These are phyloP conservation scores for Millerozyma miso DNA, from an alignment of 805 yeast genomes.

Conservation along the genomic window DNA sequence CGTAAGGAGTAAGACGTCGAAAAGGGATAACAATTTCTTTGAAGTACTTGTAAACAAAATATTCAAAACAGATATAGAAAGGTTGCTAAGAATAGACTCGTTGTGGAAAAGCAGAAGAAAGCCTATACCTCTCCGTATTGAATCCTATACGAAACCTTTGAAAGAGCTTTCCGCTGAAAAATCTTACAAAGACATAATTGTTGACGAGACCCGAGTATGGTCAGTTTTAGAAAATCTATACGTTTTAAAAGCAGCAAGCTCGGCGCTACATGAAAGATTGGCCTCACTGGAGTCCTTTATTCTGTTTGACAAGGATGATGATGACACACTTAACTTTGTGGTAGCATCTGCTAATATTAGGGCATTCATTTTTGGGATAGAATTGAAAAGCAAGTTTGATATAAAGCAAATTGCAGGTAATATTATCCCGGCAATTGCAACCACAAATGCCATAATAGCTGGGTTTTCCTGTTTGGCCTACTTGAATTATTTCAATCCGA, in stretches of 20 bases:
- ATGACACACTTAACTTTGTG: constrained; percentile 84
- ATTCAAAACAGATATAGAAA: constrained; percentile 72
- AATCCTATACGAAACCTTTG: constrained; percentile 10
- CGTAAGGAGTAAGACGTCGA: constrained; percentile 9
- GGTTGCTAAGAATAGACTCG: constrained; percentile 64
- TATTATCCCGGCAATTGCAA: constrained; percentile 97
- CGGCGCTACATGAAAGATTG: constrained; percentile 47
- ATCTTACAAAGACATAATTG: constrained; percentile 19
- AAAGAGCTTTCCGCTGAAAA: constrained; percentile 8
- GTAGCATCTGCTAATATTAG: constrained; percentile 80
- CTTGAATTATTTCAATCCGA: constrained; percentile 43
- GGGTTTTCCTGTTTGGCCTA: constrained; percentile 82
- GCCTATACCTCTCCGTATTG: constrained; percentile 59
- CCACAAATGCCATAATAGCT: constrained; percentile 93
- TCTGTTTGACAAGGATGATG: constrained; percentile 92
- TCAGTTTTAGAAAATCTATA: constrained; percentile 55
- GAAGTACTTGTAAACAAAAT: constrained; percentile 52
- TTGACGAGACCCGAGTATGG: constrained; percentile 52
- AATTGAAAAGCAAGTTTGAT: constrained; percentile 72
- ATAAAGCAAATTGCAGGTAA: constrained; percentile 95
- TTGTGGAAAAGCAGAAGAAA: constrained; percentile 70
- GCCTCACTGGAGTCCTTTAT: constrained; percentile 33
- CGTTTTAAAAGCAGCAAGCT: constrained; percentile 49
- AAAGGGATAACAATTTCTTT: constrained; percentile 16
- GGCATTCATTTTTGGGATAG: constrained; percentile 65